These are phyloP conservation scores for Trichoderma arundinaceum DNA, from an alignment of 2,329 filamentous ascomycete species.

Conservation along the genomic window DNA sequence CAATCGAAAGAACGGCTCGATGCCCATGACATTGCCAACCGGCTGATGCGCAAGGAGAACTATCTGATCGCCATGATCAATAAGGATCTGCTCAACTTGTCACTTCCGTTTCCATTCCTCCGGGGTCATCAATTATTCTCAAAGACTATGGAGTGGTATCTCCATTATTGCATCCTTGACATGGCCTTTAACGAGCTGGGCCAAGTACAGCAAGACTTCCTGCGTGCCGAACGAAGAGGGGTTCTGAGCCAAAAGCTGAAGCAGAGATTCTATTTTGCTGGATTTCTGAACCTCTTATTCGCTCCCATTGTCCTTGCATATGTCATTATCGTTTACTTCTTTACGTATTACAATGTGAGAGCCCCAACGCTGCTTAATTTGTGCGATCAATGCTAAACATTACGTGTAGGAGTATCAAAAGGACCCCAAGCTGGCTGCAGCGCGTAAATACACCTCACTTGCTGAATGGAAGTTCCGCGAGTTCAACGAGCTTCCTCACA, in stretches of 20 bases:
- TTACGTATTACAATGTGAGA: slow-evolving; percentile 85
- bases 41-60: slow-evolving; percentile 95
- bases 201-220: slow-evolving; percentile 83
- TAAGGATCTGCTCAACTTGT: slow-evolving; percentile 90
- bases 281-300: slow-evolving; percentile 82
- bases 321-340: slow-evolving; percentile 86
- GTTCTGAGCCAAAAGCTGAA: slow-evolving; percentile 79
- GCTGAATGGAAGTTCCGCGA: slow-evolving; percentile 98
- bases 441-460: slow-evolving; percentile 84
- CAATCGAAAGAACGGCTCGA: slow-evolving; percentile 94
- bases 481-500: slow-evolving; percentile 93
- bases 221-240: slow-evolving; percentile 81
- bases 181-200: slow-evolving; percentile 91
- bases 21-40: slow-evolving; percentile 95
- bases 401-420: slow-evolving; percentile 82
- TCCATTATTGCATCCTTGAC: slow-evolving; percentile 88
- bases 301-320: slow-evolving; percentile 89
- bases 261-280: slow-evolving; percentile 79
- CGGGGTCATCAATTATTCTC: slow-evolving; percentile 83
- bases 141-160: slow-evolving; percentile 87
- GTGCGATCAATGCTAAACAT: neutral
- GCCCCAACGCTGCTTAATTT: too few species aligned
- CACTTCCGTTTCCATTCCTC: slow-evolving; percentile 83
- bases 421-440: slow-evolving; percentile 83
- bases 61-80: slow-evolving; percentile 97